These are phyloP conservation scores for Trichomonascus vanleenenianus DNA, from an alignment of 805 yeast genomes.

Conservation along the genomic window DNA sequence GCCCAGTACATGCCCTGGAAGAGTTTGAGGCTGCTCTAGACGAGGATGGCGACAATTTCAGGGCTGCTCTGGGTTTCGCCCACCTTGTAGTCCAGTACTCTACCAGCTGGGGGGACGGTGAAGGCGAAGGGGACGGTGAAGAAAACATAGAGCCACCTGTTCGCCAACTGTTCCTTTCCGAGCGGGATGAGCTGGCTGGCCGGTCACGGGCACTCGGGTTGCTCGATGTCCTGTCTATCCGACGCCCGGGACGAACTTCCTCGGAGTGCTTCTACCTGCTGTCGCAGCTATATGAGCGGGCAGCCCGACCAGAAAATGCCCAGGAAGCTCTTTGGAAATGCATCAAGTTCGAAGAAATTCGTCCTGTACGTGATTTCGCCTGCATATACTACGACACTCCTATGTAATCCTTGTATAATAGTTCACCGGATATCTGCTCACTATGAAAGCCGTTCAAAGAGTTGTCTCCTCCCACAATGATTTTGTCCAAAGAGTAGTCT, in stretches of 20 bases:
- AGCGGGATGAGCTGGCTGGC: slow-evolving; percentile 52
- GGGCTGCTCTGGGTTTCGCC: slow-evolving; percentile 39
- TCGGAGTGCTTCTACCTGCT: slow-evolving; percentile 68
- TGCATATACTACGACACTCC: slow-evolving; percentile 4
- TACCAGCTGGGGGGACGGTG: neutral
- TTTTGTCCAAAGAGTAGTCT: too few species aligned
- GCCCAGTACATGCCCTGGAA: slow-evolving; percentile 44
- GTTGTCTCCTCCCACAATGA: too few species aligned
- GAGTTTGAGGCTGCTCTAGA: slow-evolving; percentile 61
- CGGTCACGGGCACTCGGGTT: slow-evolving; percentile 36
- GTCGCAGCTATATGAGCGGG: slow-evolving; percentile 52
- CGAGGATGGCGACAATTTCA: slow-evolving; percentile 38
- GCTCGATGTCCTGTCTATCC: slow-evolving; percentile 31
- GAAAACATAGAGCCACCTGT: neutral
- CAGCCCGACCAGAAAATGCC: slow-evolving; percentile 44
- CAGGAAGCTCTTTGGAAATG: slow-evolving; percentile 52
- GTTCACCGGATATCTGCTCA: too few species aligned
- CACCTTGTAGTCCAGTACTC: slow-evolving; percentile 13
- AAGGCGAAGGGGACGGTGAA: neutral
- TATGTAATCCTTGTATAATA: neutral
- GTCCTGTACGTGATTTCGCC: slow-evolving; percentile 44
- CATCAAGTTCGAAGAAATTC: slow-evolving; percentile 49
- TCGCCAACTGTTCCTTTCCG: slow-evolving; percentile 41
- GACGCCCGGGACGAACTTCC: slow-evolving; percentile 36
- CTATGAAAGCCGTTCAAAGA: too few species aligned